Evolutionary conservation across 2,329 filamentous ascomycete species (phyloP).

Genomic region (Onygenales sp.): DNA sequence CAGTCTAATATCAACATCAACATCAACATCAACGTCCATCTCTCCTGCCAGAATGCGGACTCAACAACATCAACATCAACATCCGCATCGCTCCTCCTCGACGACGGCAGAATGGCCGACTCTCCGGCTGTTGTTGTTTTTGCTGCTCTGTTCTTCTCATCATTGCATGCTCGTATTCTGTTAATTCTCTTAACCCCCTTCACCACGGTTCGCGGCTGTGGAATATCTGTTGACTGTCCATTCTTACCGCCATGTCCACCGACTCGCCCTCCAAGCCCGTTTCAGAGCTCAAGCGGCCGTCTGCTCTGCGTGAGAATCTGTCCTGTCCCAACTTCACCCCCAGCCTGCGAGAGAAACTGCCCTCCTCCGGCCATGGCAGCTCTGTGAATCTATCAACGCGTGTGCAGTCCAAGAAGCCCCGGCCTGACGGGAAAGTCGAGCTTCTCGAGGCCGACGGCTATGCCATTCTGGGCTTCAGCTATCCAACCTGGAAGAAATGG

Average conservation of each 20-base stretch:
- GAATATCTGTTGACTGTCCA: not conserved
- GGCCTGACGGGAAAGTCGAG: conserved; percentile 20
- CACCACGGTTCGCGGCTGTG: not conserved
- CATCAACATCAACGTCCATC: too few relatives aligned
- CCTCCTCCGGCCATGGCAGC: not conserved
- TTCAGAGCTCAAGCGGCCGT: not conserved
- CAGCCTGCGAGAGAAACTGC: not conserved
- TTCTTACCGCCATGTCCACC: not conserved
- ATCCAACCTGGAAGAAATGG: conserved; percentile 58
- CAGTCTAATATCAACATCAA: too few relatives aligned
- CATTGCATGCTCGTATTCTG: not conserved
- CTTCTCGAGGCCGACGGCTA: conserved; percentile 51
- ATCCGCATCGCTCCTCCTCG: too few relatives aligned
- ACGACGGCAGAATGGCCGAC: too few relatives aligned
- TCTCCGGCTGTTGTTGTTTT: too few relatives aligned
- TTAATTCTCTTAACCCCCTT: not conserved
- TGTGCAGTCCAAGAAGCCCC: too few relatives aligned
- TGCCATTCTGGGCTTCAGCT: conserved; percentile 54
- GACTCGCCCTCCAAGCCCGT: not conserved
- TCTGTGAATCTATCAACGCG: not conserved
- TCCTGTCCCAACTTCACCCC: not conserved
- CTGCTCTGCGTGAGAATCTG: not conserved
- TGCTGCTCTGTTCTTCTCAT: not conserved
- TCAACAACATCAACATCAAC: too few relatives aligned
- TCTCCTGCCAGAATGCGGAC: too few relatives aligned